Evolutionary conservation across 192 early-diverging fungal genomes (phyloP).

Genomic region (Podila minutissima): DNA sequence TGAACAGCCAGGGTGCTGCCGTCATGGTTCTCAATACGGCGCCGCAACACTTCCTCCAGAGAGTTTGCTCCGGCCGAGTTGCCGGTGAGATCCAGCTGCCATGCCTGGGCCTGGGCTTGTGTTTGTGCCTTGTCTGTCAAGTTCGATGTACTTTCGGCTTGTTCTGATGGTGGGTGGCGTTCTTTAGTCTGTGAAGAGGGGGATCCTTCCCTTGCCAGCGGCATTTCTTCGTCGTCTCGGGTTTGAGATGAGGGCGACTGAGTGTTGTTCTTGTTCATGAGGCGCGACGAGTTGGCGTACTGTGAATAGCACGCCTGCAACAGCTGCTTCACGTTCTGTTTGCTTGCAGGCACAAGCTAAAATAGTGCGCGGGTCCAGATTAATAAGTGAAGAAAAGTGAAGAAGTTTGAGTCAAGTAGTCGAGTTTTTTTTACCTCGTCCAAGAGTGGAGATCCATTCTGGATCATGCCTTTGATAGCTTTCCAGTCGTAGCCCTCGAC

Average conservation of each 20-base stretch:
- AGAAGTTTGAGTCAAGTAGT: neutral
- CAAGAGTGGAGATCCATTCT: conserved; percentile 21
- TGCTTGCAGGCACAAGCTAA: conserved; percentile 28
- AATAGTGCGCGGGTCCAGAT: neutral
- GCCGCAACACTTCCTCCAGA: neutral
- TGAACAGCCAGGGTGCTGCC: conserved; percentile 30
- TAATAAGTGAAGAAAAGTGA: neutral
- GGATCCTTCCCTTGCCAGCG: neutral
- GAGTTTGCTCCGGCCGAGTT: neutral
- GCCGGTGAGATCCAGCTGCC: neutral
- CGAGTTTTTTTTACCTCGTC: conserved; percentile 28
- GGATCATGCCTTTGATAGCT: conserved; percentile 27
- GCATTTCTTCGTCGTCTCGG: neutral
- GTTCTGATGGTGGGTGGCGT: neutral
- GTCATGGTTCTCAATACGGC: neutral
- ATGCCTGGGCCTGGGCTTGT: neutral
- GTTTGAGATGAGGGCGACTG: neutral
- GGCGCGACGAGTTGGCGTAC: conserved; percentile 30
- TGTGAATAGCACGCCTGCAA: conserved; percentile 21
- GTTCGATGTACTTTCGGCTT: neutral
- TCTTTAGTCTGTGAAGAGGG: neutral
- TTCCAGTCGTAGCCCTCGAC: conserved; percentile 43
- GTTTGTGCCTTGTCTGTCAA: neutral
- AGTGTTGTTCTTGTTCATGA: conserved; percentile 7
- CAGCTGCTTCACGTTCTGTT: conserved; percentile 24